Percentiles rank a stretch among this genome's conserved stretches.
These are phyloP conservation scores for Gaultheria prostrata DNA, from an alignment of 148 eudicot species.

Conservation along the genomic window DNA sequence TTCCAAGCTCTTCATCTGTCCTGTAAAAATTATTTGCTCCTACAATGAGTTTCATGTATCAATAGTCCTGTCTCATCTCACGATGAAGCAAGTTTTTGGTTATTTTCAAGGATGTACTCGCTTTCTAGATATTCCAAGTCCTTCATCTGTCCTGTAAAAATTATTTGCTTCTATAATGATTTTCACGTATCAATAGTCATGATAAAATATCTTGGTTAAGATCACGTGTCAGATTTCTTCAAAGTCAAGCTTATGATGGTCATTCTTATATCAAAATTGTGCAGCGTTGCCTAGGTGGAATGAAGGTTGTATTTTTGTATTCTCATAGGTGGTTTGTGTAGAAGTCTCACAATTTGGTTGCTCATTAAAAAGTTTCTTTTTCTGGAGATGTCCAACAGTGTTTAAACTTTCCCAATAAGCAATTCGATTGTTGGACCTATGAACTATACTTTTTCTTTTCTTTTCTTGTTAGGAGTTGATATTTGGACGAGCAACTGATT, in stretches of 20 bases:
- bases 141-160: not conserved
- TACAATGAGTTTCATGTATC: not conserved
- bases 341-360: not conserved
- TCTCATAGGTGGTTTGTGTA: not conserved
- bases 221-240: not conserved
- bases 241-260: not conserved
- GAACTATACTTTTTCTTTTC: not conserved
- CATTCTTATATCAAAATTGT: not conserved
- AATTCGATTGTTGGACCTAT: not conserved
- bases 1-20: not conserved
- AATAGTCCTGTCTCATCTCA: not conserved
- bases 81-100: not conserved
- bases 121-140: not conserved
- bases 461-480: not conserved
- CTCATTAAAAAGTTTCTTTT: not conserved
- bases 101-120: not conserved
- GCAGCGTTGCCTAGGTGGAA: not conserved
- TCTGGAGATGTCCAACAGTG: not conserved
- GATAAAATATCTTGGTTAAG: not conserved
- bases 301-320: not conserved
- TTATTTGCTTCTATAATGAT: not conserved
- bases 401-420: not conserved
- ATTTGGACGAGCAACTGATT: not conserved
- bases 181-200: not conserved
- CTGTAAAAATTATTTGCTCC: not conserved